Conservation (phyloP, 352 stramenopile species). For the Pseudoperonospora humuli region DNA sequence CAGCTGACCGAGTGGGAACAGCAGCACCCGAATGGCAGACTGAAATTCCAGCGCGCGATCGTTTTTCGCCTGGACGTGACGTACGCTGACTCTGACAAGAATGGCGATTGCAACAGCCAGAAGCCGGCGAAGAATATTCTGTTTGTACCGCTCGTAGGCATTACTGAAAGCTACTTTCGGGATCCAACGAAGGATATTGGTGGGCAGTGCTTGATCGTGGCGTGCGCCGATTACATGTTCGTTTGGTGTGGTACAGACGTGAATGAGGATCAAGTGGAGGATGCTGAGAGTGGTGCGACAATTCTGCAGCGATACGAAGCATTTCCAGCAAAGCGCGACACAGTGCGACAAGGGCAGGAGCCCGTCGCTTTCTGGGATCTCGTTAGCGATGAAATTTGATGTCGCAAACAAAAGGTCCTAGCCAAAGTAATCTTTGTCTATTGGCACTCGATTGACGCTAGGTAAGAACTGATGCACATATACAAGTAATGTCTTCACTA, state of each 20-base stretch:
- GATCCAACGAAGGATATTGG: conserved; percentile 47
- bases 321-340: conserved; percentile 66
- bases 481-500: conserved; percentile 2
- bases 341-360: conserved; percentile 64
- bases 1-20: conserved; percentile 86
- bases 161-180: conserved; percentile 47
- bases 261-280: conserved; percentile 41
- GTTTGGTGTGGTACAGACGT: conserved; percentile 71
- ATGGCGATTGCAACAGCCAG: conserved; percentile 15
- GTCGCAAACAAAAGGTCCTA: neutral
- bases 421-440: neutral
- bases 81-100: conserved; percentile 30
- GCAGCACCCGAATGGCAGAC: conserved; percentile 37
- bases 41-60: conserved; percentile 44
- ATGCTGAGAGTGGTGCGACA: conserved; percentile 46
- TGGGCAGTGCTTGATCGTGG: conserved; percentile 61
- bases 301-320: conserved; percentile 71
- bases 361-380: conserved; percentile 63
- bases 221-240: conserved; percentile 67
- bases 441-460: neutral
- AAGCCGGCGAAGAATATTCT: conserved; percentile 37
- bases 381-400: conserved; percentile 31
- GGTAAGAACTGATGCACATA: conserved; percentile 17
- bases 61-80: conserved; percentile 68
- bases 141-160: conserved; percentile 43